phyloP scores from a whole-genome alignment of 768 basidiomycete genomes.

The Serendipita sp. region DNA sequence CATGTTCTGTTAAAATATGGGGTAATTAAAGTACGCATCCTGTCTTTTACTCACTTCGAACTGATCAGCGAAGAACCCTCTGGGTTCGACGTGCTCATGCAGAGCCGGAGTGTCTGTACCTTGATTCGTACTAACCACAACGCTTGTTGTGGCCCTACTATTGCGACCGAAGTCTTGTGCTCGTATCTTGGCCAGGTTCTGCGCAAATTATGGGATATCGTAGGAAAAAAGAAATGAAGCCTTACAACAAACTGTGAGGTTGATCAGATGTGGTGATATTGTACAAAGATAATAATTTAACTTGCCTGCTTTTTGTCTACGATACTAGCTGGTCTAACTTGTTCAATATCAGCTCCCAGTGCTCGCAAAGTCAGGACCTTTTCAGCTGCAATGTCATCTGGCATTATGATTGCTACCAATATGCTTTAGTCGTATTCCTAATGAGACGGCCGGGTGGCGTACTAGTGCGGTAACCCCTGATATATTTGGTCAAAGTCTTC shows the following conservation, averaged over 20 bases:
- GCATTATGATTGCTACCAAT: conserved; percentile 66
- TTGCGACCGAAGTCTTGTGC: conserved; percentile 61
- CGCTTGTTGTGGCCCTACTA: conserved; percentile 32
- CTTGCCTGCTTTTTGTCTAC: conserved; percentile 86
- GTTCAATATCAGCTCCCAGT: conserved; percentile 78
- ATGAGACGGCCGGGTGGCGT: conserved; percentile 17
- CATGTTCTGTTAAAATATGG: conserved; percentile 37
- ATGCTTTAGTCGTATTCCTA: not conserved
- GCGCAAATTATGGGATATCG: not conserved
- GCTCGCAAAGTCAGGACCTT: conserved; percentile 72
- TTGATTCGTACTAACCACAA: conserved; percentile 15
- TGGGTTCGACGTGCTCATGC: conserved; percentile 30
- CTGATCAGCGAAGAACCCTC: conserved; percentile 92
- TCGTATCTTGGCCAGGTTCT: conserved; percentile 79
- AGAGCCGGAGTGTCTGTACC: conserved; percentile 21
- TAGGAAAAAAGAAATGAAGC: conserved; percentile 9
- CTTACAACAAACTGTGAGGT: conserved; percentile 45
- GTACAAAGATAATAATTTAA: conserved; percentile 7
- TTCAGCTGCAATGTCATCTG: conserved; percentile 78
- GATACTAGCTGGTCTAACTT: conserved; percentile 87
- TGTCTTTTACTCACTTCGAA: conserved; percentile 44
- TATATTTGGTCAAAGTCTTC: not conserved
- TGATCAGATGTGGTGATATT: not conserved
- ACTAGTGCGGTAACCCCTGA: conserved; percentile 81
- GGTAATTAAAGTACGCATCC: not conserved